phyloP scores from a whole-genome alignment of 163 green algal species.

The Trebouxia gelatinosa region DNA sequence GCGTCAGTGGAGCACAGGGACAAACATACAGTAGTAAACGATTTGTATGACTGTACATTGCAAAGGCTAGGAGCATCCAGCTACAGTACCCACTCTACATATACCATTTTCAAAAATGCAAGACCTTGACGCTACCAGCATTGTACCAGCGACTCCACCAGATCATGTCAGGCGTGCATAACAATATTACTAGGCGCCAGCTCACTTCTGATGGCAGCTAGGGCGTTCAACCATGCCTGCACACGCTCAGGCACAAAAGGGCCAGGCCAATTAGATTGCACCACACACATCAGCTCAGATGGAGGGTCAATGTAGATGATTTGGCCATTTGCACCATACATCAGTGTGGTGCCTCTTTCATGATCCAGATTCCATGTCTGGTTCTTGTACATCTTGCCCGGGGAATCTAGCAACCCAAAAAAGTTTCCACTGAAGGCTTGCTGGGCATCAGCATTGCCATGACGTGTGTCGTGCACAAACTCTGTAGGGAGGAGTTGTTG shows the following conservation, averaged over 20 bases:
- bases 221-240: not conserved
- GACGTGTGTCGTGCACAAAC: slow-evolving; percentile 14
- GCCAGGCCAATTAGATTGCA: slow-evolving; percentile 3
- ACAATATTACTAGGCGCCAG: not conserved
- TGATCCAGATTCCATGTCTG: slow-evolving; percentile 26
- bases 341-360: slow-evolving; percentile 3
- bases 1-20: too few species aligned
- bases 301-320: slow-evolving; percentile 16
- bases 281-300: not conserved
- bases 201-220: not conserved
- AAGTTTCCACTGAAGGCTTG: slow-evolving; percentile 7
- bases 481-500: not conserved
- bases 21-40: too few species aligned
- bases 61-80: too few species aligned
- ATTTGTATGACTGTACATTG: too few species aligned
- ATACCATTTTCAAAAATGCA: too few species aligned
- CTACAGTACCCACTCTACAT: too few species aligned
- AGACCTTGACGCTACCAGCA: too few species aligned
- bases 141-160: too few species aligned
- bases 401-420: slow-evolving; percentile 9
- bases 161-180: not conserved
- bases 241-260: slow-evolving; percentile 11
- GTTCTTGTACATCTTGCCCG: slow-evolving; percentile 17
- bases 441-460: slow-evolving; percentile 6
- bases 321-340: slow-evolving; percentile 6